Evolutionary conservation across 495 filamentous ascomycete species (phyloP), one percentile per base, ranked within the genome.

Genomic region (Penicillium diatomitis): DNA sequence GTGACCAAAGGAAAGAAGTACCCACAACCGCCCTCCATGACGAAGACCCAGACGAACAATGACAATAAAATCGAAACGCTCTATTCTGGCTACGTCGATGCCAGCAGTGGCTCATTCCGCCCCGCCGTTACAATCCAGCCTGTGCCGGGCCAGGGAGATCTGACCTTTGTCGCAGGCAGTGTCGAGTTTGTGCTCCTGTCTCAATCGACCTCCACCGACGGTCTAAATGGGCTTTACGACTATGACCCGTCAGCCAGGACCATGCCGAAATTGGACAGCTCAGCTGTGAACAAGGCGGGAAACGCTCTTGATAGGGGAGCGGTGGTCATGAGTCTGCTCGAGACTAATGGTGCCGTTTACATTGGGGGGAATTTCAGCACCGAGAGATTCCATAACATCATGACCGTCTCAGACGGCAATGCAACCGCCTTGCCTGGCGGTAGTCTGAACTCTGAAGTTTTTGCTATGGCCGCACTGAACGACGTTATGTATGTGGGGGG

Each of bases 11-110:
- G 71, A 32, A 73, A 76, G 32, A 56, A 56, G 36, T 44, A 60
- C 7, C 52, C 64, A 6, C 50, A 69, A 47, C 66, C 77, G 30
- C 49, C 72, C 8, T 61, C 74, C 10, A 67, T 76, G 0, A 63
- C 68, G 9, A 63, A 94, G 8, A 91, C 75, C 61, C 94, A 99
- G 69, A 95, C 89, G 11, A 97, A 97, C 65, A 69, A 88, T 54
- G 88, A 83, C 60, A 88, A 96, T 69, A 99, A 97, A 66, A 95
- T 92, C 54, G 94, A 97, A 58, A 80, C 83, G 47, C 80, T 97
- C 49, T 95, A 90, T 63, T 82, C 80, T 49, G 94, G 90, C 6
- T 78, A 77, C 50, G 81, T 99, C 47, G 89, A 97, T 58, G 82
- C 81, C 31, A 83, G 74, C 52, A 84, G 81, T 32, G 73, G 73